Evolutionary conservation across 148 eudicot genomes (phyloP).

Genomic region (Vaccinium corymbosum): DNA sequence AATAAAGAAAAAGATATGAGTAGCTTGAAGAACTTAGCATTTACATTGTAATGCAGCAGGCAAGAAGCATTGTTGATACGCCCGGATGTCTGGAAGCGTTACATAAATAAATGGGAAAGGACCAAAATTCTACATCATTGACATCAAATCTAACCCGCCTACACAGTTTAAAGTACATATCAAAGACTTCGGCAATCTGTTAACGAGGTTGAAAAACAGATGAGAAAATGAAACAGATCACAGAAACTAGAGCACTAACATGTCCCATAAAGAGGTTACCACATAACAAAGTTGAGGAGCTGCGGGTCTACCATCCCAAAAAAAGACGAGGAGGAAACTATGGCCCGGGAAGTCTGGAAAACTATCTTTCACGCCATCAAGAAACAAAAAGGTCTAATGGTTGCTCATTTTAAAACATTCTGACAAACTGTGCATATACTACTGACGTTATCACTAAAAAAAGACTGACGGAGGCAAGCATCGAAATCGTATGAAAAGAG

Average conservation of each 20-base stretch:
- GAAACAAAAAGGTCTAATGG: background rate
- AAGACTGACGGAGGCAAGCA: background rate
- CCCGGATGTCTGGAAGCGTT: background rate
- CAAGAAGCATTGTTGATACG: background rate
- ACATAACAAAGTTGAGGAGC: constrained; percentile 12
- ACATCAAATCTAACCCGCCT: background rate
- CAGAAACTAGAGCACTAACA: background rate
- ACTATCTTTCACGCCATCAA: background rate
- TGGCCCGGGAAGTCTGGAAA: background rate
- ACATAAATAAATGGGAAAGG: background rate
- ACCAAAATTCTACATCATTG: background rate
- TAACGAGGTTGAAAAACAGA: background rate
- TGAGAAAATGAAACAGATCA: background rate
- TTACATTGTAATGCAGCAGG: background rate
- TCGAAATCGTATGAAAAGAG: background rate
- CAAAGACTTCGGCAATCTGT: background rate
- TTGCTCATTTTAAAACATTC: background rate
- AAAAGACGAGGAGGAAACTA: background rate
- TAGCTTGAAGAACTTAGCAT: background rate
- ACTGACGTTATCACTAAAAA: background rate
- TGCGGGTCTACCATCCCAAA: background rate
- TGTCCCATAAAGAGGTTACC: background rate
- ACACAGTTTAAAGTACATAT: background rate
- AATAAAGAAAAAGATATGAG: background rate
- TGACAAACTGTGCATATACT: background rate